phyloP scores from a whole-genome alignment of 2,329 filamentous ascomycete species.

The Zasmidium cellare region DNA sequence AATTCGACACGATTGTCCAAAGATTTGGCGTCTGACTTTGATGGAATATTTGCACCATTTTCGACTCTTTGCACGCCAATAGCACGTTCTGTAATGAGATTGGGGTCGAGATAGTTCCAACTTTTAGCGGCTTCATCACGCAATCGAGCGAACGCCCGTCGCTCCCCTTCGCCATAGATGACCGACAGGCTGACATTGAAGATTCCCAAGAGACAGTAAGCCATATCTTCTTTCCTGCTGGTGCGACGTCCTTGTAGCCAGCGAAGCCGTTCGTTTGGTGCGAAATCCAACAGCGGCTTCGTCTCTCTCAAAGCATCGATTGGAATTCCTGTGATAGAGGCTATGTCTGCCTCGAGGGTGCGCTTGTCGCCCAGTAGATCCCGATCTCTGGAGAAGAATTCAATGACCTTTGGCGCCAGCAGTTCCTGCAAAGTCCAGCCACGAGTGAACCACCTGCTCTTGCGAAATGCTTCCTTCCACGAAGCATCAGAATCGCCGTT shows the following conservation, averaged over 20 bases:
- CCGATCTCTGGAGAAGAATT: slow-evolving; percentile 4
- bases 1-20: slow-evolving; percentile 2
- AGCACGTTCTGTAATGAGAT: background rate
- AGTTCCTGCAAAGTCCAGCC: slow-evolving; percentile 12
- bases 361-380: slow-evolving; percentile 1
- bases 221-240: slow-evolving; percentile 13
- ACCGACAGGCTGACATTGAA: slow-evolving; percentile 14
- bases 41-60: background rate
- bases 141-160: slow-evolving; percentile 15
- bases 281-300: background rate
- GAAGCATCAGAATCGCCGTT: background rate
- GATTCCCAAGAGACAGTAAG: slow-evolving; percentile 18
- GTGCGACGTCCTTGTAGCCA: slow-evolving; percentile 4
- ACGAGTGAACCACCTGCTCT: slow-evolving; percentile 6
- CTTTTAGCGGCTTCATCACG: slow-evolving; percentile 14
- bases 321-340: slow-evolving; percentile 5
- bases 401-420: slow-evolving; percentile 3
- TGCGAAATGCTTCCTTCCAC: background rate
- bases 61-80: background rate
- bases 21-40: background rate
- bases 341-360: background rate
- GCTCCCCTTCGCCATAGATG: slow-evolving; percentile 15
- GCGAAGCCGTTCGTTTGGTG: background rate
- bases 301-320: background rate
- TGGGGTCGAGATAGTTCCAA: background rate